Conservation (phyloP, 1,284 basidiomycete genomes). For the Pseudozyma tsukubaensis region DNA sequence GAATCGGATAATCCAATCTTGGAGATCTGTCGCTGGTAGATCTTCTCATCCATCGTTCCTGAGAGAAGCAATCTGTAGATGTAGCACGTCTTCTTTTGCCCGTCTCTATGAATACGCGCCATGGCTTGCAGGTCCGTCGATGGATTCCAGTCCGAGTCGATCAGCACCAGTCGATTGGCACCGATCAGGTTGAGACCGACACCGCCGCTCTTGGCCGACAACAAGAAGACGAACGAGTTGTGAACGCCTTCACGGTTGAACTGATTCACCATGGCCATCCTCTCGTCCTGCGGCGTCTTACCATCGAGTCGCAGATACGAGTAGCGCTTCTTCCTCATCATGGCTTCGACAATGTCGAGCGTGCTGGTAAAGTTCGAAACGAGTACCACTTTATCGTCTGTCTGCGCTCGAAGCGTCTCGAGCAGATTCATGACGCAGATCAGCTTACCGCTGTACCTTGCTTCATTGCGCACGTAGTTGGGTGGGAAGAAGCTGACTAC, state of each 20-base stretch:
- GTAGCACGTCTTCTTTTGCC: constrained; percentile 85
- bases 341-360: constrained; percentile 88
- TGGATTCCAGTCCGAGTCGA: constrained; percentile 96
- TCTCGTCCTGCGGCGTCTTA: constrained; percentile 60
- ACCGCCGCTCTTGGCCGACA: constrained; percentile 96
- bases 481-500: constrained; percentile 43
- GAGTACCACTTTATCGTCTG: constrained; percentile 75
- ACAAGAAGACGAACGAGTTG: constrained; percentile 80
- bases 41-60: constrained; percentile 69
- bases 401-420: constrained; percentile 75
- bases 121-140: constrained; percentile 89
- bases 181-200: constrained; percentile 99
- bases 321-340: constrained; percentile 81
- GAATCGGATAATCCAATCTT: constrained; percentile 82
- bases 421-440: constrained; percentile 81
- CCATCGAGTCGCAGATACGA: constrained; percentile 89
- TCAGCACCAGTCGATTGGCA: constrained; percentile 86
- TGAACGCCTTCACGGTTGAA: constrained; percentile 53
- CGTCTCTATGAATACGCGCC: constrained; percentile 87
- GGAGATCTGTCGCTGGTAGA: constrained; percentile 85
- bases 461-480: constrained; percentile 46
- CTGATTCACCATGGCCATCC: constrained; percentile 55
- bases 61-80: constrained; percentile 85
- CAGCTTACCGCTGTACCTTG: constrained; percentile 72
- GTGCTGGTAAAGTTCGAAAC: constrained; percentile 74